phyloP scores from a whole-genome alignment of 495 filamentous ascomycete genomes.

The Lophiostoma macrostomum region DNA sequence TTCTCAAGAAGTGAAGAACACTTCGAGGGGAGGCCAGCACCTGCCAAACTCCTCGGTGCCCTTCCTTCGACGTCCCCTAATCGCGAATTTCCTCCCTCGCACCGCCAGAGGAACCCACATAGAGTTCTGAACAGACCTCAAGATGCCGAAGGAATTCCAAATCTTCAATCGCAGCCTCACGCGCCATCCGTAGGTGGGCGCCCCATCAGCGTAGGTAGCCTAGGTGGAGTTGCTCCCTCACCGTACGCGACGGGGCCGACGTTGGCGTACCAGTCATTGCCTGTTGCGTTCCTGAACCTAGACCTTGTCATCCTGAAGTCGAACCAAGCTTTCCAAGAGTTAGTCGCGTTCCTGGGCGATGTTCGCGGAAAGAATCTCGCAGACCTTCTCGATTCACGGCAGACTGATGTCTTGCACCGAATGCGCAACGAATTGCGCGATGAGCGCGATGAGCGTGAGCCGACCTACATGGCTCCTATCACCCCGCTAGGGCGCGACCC shows the following conservation, averaged over 20 bases:
- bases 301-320: constrained; percentile 41
- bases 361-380: constrained; percentile 36
- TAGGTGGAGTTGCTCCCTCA: constrained; percentile 5
- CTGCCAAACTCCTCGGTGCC: constrained; percentile 10
- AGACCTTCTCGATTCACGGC: constrained; percentile 31
- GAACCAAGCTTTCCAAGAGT: constrained; percentile 39
- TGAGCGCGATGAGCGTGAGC: constrained; percentile 41
- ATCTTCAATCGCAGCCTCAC: constrained; percentile 8
- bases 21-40: constrained; percentile 11
- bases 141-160: constrained; percentile 11
- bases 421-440: constrained; percentile 38
- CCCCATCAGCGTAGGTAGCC: constrained; percentile 16
- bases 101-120: constrained; percentile 14
- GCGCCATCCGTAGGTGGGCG: not conserved
- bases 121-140: constrained; percentile 15
- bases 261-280: constrained; percentile 12
- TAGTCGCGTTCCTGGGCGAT: constrained; percentile 31
- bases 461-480: constrained; percentile 45
- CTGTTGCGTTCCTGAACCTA: constrained; percentile 38
- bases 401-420: constrained; percentile 31
- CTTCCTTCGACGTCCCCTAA: constrained; percentile 3
- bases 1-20: constrained; percentile 24
- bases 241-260: constrained; percentile 11
- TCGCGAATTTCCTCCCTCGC: constrained; percentile 10
- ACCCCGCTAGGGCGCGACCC: constrained; percentile 32